Percentiles rank a stretch among this genome's conserved stretches.
phyloP scores from a whole-genome alignment of 2,329 filamentous ascomycete genomes.

The Aureobasidium sp. region DNA sequence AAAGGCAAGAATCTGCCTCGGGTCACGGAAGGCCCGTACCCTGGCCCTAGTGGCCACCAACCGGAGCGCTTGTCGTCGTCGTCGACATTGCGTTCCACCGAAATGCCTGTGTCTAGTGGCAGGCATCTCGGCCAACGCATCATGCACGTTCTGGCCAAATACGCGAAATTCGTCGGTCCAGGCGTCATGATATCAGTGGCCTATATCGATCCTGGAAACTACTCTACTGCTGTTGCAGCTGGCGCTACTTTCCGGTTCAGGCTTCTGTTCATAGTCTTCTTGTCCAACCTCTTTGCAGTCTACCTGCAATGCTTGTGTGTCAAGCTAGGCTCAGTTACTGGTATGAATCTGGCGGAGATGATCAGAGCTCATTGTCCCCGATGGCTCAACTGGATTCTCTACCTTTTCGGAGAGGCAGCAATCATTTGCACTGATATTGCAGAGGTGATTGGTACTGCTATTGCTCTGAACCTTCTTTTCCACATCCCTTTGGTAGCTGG shows the following conservation, averaged over 20 bases:
- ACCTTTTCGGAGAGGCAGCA: conserved; percentile 46
- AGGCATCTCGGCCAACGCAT: conserved; percentile 1
- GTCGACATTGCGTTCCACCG: conserved; percentile 15
- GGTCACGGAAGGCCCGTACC: conserved; percentile 5
- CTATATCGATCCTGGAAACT: conserved; percentile 51
- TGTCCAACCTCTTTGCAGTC: conserved; percentile 64
- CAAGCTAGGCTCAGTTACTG: conserved; percentile 44
- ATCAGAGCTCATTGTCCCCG: conserved; percentile 40
- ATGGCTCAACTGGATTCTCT: conserved; percentile 47
- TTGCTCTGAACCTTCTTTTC: conserved; percentile 58
- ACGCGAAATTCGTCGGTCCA: conserved; percentile 53
- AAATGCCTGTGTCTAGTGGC: not conserved
- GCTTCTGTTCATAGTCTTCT: conserved; percentile 58
- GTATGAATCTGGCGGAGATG: conserved; percentile 41
- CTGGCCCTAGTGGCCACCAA: conserved; percentile 6
- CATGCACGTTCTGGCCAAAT: conserved; percentile 32
- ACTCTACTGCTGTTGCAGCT: conserved; percentile 60
- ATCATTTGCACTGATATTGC: conserved; percentile 53
- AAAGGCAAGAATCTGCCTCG: conserved; percentile 6
- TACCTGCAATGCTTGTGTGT: conserved; percentile 60
- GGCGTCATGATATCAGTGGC: conserved; percentile 52
- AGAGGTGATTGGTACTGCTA: conserved; percentile 61
- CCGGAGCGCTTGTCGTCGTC: not conserved
- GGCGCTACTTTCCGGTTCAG: conserved; percentile 57
- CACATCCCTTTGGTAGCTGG: conserved; percentile 58